Base-by-base conservation (phyloP, 495 filamentous ascomycete genomes). In the Daldinia concentrica region DNA sequence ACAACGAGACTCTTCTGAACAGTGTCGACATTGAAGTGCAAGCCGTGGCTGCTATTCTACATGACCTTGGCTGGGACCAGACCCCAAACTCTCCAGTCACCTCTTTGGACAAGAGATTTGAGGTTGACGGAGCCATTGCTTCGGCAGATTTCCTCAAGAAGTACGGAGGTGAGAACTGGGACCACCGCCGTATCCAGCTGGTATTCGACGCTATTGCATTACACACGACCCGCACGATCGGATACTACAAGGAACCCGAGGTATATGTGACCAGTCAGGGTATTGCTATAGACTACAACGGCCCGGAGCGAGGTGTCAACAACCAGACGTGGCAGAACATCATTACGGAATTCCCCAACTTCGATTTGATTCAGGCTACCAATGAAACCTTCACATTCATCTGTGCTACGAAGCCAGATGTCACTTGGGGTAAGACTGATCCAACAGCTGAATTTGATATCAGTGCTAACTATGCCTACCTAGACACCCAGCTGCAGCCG, bases 41-140 rank as follows among this genome's bases (percentile, higher is more conserved):
- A 39, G 82, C 83, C 59, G 71, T 89, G 19, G 63, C 79, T 1
- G 80, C 79, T 0, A 66, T 89, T 24, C 74, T 89, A 39, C 87
- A 90, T 73, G 87, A 90, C 61, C 73, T 89, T 1, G 87, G 84
- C 29, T 87, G 84, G 85, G 77, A 76, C 67, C 19, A 74, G 51
- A 75, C 74, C 5, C 73, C 73, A 9, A 32, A 60, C 66, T 71
- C 76, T 4, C 30, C 71, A 11, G 64, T 80, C 15, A 68, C 77
- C 12, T 73, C 77, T 6, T 19, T 43, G 7, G 78, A 83, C 67
- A 76, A 77, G 26, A 72, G 79, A 14, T 85, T 83, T 69, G 82
- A 85, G 72, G 80, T 85, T 11, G 82, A 84, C 66, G 76, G 81
- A 14, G 80, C 80, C n/a, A 77, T 80, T 58, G 76, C 76, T 5